Percentiles rank a stretch among this genome's conserved stretches.
phyloP scores from a whole-genome alignment of 1,139 yeast genomes.

The Kodamaea plutei region DNA sequence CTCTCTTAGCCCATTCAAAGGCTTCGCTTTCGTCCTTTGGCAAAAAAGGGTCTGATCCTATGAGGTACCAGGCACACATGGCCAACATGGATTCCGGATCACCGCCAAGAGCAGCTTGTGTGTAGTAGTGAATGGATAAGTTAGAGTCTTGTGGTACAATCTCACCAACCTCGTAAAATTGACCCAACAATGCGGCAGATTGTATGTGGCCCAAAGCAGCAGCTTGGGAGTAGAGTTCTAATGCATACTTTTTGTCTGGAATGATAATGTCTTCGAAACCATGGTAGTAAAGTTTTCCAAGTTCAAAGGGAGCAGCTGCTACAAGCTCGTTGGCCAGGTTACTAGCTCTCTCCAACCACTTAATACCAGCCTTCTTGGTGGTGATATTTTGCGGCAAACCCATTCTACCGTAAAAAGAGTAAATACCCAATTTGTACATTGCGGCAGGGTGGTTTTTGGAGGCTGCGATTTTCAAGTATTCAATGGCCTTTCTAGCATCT shows the following conservation, averaged over 20 bases:
- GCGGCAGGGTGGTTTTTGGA: slow-evolving; percentile 92
- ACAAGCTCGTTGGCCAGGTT: slow-evolving; percentile 80
- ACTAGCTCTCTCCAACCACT: slow-evolving; percentile 88
- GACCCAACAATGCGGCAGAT: slow-evolving; percentile 77
- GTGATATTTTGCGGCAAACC: slow-evolving; percentile 67
- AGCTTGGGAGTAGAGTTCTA: slow-evolving; percentile 82
- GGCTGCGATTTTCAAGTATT: slow-evolving; percentile 83
- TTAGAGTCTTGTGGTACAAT: slow-evolving; percentile 79
- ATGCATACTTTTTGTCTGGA: slow-evolving; percentile 78
- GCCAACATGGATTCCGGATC: slow-evolving; percentile 90
- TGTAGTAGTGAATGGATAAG: slow-evolving; percentile 86
- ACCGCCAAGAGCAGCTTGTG: slow-evolving; percentile 85
- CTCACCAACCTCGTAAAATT: slow-evolving; percentile 79
- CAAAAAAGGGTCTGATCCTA: slow-evolving; percentile 81
- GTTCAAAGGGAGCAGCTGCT: slow-evolving; percentile 90
- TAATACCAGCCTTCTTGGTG: slow-evolving; percentile 81
- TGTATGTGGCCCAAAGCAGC: slow-evolving; percentile 85
- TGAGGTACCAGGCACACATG: slow-evolving; percentile 93
- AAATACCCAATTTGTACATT: slow-evolving; percentile 86
- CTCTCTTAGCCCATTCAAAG: slow-evolving; percentile 88
- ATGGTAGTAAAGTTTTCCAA: slow-evolving; percentile 76
- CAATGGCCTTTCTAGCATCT: slow-evolving; percentile 82
- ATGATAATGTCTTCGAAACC: slow-evolving; percentile 88
- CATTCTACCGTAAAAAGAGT: slow-evolving; percentile 80
- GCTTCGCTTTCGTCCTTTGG: slow-evolving; percentile 82